Percentiles rank a stretch among this genome's conserved stretches.
Conservation (phyloP, 2,329 filamentous ascomycete genomes). For the Fusarium pseudonygamai region DNA sequence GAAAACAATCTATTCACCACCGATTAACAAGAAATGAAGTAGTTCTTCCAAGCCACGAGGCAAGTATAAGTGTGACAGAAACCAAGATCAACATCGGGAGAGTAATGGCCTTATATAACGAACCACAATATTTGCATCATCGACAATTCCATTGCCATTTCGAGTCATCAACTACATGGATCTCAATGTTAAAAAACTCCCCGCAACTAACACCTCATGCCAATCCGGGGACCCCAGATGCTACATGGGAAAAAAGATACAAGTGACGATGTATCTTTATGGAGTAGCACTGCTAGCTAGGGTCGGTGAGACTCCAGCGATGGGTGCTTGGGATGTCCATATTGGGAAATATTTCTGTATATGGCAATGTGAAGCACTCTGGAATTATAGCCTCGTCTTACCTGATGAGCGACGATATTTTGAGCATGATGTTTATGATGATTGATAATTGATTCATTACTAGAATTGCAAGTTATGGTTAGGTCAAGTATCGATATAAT, state of each 20-base stretch:
- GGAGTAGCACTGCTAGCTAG: not conserved
- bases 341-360: slow-evolving; percentile 7
- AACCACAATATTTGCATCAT: not conserved
- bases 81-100: not conserved
- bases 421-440: too few relatives aligned
- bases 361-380: slow-evolving; percentile 23
- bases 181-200: not conserved
- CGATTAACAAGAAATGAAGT: not conserved
- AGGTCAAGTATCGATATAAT: not conserved
- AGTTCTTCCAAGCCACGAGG: not conserved
- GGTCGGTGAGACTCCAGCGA: slow-evolving; percentile 24
- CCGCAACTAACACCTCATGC: slow-evolving; percentile 1
- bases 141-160: not conserved
- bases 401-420: not conserved
- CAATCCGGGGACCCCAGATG: slow-evolving; percentile 41
- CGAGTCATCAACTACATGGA: not conserved
- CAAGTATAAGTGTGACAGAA: not conserved
- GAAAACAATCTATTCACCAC: not conserved
- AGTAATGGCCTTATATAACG: slow-evolving; percentile 3
- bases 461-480: not conserved
- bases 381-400: not conserved
- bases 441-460: not conserved
- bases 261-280: not conserved
- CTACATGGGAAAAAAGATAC: not conserved
- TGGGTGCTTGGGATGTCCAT: slow-evolving; percentile 8